Evolutionary conservation across 2,329 filamentous ascomycete genomes (phyloP), one percentile per base, ranked within the genome.

Genomic region (Aspergillus clavatus): DNA sequence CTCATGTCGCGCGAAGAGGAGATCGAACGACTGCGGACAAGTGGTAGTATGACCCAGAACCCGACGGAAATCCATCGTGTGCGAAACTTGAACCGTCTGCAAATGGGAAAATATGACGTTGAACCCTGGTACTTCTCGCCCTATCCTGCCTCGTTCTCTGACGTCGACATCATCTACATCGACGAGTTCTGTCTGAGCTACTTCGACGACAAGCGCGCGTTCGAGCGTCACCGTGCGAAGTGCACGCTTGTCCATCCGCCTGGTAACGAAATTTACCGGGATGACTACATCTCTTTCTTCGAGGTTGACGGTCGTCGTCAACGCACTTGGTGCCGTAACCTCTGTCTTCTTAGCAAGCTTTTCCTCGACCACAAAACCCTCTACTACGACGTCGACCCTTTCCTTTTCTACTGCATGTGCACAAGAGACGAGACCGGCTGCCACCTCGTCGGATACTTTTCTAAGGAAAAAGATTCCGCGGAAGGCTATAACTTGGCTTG

Each of bases 51-150:
- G 93, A 98, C 94, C 8, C 94, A 98, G 65, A 97, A 97, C 55
- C 93, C 95, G 46, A 89, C 91, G 10, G 94, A 98, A 63, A 89
- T 98, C 50, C 91, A 91, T 19, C 86, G 94, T 42, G 95, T 98
- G 44, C 85, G 93, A 60, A 98, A 98, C 63, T 83, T 98, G 54
- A 88, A 87, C 43, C 90, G 86, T 55, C 84, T 98, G 3, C 91
- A 97, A 65, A 97, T 98, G 76, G 94, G 93, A 36, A 83, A 84
- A 57, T 86, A 83, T 63, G 89, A 96, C 59, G 81, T 98, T 35
- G 94, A 95, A 65, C 93, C 93, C 0, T 98, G 93, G 93, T 98
- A 98, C 68, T 98, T 98, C 72, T 95, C 89, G 4, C 93, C 93
- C 0, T 98, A 98, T 60, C 93, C 93, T 0, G 86, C 94, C 61